These are phyloP conservation scores for Viola pubescens DNA, from an alignment of 441 rosid genomes.

Conservation along the genomic window DNA sequence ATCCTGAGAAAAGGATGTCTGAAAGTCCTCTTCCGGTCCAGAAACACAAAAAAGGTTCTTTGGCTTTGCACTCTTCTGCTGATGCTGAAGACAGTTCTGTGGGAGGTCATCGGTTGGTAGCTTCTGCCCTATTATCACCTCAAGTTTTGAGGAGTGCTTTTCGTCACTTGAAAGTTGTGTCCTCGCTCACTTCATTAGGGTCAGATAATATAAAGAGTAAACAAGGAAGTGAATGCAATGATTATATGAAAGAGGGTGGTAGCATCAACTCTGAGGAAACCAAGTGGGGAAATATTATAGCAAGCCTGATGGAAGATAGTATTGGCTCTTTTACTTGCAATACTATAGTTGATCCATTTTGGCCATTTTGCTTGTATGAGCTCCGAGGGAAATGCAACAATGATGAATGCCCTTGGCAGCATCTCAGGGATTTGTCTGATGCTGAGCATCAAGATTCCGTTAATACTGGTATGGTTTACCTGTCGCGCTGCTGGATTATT, in stretches of 20 bases:
- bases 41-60: conserved; percentile 21
- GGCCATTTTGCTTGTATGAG: conserved; percentile 90
- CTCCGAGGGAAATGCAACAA: conserved; percentile 97
- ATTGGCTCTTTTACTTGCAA: conserved; percentile 41
- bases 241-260: conserved; percentile 19
- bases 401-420: conserved; percentile 94
- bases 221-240: conserved; percentile 18
- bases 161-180: conserved; percentile 41
- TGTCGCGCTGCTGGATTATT: conserved; percentile 13
- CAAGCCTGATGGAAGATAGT: conserved; percentile 28
- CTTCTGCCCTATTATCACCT: conserved; percentile 28
- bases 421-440: conserved; percentile 47
- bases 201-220: conserved; percentile 23
- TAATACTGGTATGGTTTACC: conserved; percentile 33
- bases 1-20: conserved; percentile 28
- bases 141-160: conserved; percentile 49
- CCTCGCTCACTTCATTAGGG: conserved; percentile 19
- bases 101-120: conserved; percentile 16
- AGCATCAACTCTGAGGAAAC: conserved; percentile 27
- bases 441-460: conserved; percentile 34
- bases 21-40: conserved; percentile 27
- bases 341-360: conserved; percentile 61
- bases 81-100: conserved; percentile 25
- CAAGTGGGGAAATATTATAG: conserved; percentile 19
- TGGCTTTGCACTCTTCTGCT: conserved; percentile 19